phyloP scores from a whole-genome alignment of 768 basidiomycete genomes.

The Leucocoprinus leucothites region DNA sequence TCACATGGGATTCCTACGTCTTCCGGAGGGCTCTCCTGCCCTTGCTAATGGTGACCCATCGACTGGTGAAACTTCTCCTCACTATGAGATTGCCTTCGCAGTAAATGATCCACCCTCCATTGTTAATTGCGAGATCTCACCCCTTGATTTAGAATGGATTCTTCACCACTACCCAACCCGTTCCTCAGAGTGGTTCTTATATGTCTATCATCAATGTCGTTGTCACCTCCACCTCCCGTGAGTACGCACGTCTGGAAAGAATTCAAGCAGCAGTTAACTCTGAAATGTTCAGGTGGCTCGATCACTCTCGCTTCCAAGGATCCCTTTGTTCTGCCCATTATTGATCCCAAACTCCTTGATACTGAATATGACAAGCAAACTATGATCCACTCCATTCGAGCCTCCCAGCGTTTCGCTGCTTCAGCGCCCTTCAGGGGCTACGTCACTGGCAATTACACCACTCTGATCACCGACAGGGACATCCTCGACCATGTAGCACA shows the following conservation, averaged over 20 bases:
- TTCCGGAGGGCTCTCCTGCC: constrained; percentile 23
- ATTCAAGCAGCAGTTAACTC: not conserved
- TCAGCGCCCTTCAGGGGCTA: constrained; percentile 24
- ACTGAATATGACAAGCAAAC: constrained; percentile 23
- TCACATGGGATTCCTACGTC: constrained; percentile 27
- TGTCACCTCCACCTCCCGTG: constrained; percentile 35
- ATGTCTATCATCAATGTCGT: constrained; percentile 23
- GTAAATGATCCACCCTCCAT: constrained; percentile 19
- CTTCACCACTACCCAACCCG: constrained; percentile 23
- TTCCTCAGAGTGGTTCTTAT: constrained; percentile 25
- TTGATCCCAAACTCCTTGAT: constrained; percentile 37
- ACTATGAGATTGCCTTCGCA: constrained; percentile 27
- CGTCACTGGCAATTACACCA: constrained; percentile 19
- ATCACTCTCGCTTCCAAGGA: constrained; percentile 19
- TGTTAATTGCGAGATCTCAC: not conserved
- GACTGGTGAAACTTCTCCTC: constrained; percentile 25
- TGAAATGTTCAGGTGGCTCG: constrained; percentile 14
- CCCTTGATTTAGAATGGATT: constrained; percentile 12
- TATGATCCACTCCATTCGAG: constrained; percentile 20
- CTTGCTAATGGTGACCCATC: constrained; percentile 27
- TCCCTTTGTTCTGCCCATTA: constrained; percentile 22
- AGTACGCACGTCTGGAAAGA: not conserved
- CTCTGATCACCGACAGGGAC: constrained; percentile 14
- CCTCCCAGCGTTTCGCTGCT: constrained; percentile 18
- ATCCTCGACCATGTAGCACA: constrained; percentile 20